Evolutionary conservation across 1,139 yeast species (phyloP).

Genomic region (Magnusiomyces paraingens): DNA sequence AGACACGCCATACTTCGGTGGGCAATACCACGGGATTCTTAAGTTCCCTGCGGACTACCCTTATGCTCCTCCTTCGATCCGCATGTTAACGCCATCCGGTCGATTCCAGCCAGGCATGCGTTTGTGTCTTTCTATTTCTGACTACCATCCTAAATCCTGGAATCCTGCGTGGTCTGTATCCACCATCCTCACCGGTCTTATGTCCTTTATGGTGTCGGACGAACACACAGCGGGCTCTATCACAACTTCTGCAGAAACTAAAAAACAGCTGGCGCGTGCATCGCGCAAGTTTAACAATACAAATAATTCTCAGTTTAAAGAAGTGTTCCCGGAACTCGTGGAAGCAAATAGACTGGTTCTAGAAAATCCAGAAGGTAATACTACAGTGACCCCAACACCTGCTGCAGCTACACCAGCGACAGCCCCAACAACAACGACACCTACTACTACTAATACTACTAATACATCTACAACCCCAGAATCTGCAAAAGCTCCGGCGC

Average conservation of each 20-base stretch:
- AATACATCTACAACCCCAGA: not conserved
- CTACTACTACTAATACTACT: not conserved
- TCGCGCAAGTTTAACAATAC: slow-evolving; percentile 9
- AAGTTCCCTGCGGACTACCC: slow-evolving; percentile 85
- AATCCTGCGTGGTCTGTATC: slow-evolving; percentile 93
- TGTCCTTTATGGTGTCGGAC: slow-evolving; percentile 63
- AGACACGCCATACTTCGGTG: slow-evolving; percentile 73
- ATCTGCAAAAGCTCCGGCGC: not conserved
- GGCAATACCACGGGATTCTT: slow-evolving; percentile 85
- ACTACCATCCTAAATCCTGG: slow-evolving; percentile 91
- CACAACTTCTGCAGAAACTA: slow-evolving; percentile 3
- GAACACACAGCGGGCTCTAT: slow-evolving; percentile 22
- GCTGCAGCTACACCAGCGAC: not conserved
- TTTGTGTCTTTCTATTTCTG: slow-evolving; percentile 82
- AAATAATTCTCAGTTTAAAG: slow-evolving; percentile 7
- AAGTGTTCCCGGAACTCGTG: slow-evolving; percentile 11
- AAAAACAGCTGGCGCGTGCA: slow-evolving; percentile 5
- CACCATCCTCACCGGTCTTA: slow-evolving; percentile 74
- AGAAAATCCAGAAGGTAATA: not conserved
- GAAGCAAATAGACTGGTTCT: not conserved
- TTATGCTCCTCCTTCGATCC: slow-evolving; percentile 84
- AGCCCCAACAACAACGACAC: not conserved
- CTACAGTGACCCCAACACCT: not conserved
- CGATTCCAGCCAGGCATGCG: slow-evolving; percentile 72
- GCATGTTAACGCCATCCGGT: slow-evolving; percentile 77